Evolutionary conservation across 2,329 filamentous ascomycete genomes (phyloP).

Genomic region (Monosporascus sp.): DNA sequence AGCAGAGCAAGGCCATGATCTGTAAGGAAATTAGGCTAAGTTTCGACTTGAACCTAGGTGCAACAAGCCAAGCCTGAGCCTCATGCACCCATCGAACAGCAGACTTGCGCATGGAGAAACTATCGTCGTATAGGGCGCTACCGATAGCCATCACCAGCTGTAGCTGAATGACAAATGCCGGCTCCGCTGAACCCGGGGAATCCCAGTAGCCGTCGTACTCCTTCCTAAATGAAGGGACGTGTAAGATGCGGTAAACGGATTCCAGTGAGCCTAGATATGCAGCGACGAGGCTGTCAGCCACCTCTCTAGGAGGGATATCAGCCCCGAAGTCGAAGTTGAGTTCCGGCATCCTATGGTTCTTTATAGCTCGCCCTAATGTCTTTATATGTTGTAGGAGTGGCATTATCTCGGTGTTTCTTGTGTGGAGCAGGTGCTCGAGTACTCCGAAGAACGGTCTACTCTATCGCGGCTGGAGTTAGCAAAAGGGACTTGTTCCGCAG

Average conservation of each 20-base stretch:
- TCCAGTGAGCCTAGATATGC: slow-evolving; percentile 53
- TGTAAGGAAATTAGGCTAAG: slow-evolving; percentile 46
- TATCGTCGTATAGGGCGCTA: slow-evolving; percentile 40
- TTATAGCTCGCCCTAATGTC: slow-evolving; percentile 34
- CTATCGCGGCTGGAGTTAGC: slow-evolving; percentile 5
- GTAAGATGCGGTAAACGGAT: slow-evolving; percentile 50
- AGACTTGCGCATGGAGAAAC: slow-evolving; percentile 34
- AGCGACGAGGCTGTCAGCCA: slow-evolving; percentile 47
- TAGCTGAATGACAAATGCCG: slow-evolving; percentile 45
- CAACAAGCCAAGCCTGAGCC: slow-evolving; percentile 44
- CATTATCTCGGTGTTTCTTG: slow-evolving; percentile 27
- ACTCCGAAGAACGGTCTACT: slow-evolving; percentile 18
- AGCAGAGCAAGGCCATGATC: slow-evolving; percentile 44
- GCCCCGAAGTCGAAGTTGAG: slow-evolving; percentile 34
- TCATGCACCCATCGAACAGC: slow-evolving; percentile 48
- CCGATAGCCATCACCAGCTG: slow-evolving; percentile 51
- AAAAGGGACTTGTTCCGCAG: slow-evolving; percentile 1
- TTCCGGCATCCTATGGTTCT: slow-evolving; percentile 32
- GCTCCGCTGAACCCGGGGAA: slow-evolving; percentile 32
- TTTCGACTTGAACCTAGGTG: slow-evolving; percentile 42
- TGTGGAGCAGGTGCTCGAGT: slow-evolving; percentile 16
- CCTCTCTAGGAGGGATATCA: slow-evolving; percentile 30
- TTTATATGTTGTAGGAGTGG: slow-evolving; percentile 35
- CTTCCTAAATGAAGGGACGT: slow-evolving; percentile 50
- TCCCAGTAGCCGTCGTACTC: slow-evolving; percentile 50